Evolutionary conservation across 2,329 filamentous ascomycete species (phyloP), one percentile per base, ranked within the genome.

Genomic region (Fusarium sp.): DNA sequence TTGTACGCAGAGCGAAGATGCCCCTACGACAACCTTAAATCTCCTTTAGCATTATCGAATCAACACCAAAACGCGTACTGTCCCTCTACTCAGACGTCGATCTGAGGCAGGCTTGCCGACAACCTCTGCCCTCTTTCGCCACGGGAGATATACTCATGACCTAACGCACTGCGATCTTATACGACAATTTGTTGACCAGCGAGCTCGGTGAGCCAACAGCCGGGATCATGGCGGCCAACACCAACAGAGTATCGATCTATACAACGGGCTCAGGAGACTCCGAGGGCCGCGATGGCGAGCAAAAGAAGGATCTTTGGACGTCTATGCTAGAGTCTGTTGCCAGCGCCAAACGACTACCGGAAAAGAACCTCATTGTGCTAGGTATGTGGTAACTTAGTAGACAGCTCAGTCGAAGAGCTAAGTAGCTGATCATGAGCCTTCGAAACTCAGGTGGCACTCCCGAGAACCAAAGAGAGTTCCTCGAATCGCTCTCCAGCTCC

Each of bases 261-360:
- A 91, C 88, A 70, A 84, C 84, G 77, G 88, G 83, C 74, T 90
- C 86, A 74, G 87, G 87, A 69, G 82, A 83, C n/a, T 85, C 86
- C 65, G 89, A 90, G 55, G 84, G 84, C 77, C 88, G 87, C 74
- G 88, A 90, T 84, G 89, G 86, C 83, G 92, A 93, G 77, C 92
- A 92, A 73, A 95, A 94, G 85, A 94, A 94, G 84, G 94, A 97
- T 81, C 92, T 98, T 83, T 98, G 96, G 96, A 95, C 93, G 70
- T 95, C 94, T 49, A 94, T 98, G 93, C 88, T 98, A 76, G 94
- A 97, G 83, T 92, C 90, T 60, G 95, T 96, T 77, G 94, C 95
- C 77, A 97, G 93, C 83, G 94, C 94, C 75, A 97, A 96, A 86
- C 90, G 93, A 77, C 85, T 98, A 79, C 94, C 95, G 11, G 94